phyloP scores from a whole-genome alignment of 805 yeast species.

The Saccharomycopsis babjevae region DNA sequence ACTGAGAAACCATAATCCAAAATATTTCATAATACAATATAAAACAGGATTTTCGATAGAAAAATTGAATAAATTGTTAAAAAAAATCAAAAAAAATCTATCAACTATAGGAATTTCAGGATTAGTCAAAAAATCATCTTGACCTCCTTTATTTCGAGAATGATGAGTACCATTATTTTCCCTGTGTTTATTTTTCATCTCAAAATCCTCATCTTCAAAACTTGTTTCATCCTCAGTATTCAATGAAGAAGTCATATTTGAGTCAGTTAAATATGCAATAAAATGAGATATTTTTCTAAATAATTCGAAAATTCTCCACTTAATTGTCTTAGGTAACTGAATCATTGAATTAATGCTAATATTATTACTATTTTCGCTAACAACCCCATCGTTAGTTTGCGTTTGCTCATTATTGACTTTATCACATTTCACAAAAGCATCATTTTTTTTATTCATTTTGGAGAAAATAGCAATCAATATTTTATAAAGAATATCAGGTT shows the following conservation, averaged over 20 bases:
- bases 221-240: background rate
- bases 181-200: background rate
- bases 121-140: conserved; percentile 22
- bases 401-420: background rate
- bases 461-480: conserved; percentile 22
- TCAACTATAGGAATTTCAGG: conserved; percentile 26
- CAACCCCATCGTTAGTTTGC: background rate
- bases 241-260: background rate
- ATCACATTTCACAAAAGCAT: background rate
- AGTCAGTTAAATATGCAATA: conserved; percentile 17
- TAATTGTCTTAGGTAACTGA: conserved; percentile 13
- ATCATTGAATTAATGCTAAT: background rate
- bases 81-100: conserved; percentile 20
- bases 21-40: conserved; percentile 23
- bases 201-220: conserved; percentile 1
- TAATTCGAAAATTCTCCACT: conserved; percentile 11
- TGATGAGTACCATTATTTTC: background rate
- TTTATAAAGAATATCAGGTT: conserved; percentile 44
- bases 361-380: background rate
- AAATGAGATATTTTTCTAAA: conserved; percentile 13
- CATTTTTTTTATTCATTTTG: background rate
- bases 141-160: background rate
- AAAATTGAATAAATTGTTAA: background rate
- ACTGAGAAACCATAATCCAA: conserved; percentile 18
- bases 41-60: conserved; percentile 26